phyloP scores from a whole-genome alignment of 208 protist genomes.

The Trichomonas vaginalis region DNA sequence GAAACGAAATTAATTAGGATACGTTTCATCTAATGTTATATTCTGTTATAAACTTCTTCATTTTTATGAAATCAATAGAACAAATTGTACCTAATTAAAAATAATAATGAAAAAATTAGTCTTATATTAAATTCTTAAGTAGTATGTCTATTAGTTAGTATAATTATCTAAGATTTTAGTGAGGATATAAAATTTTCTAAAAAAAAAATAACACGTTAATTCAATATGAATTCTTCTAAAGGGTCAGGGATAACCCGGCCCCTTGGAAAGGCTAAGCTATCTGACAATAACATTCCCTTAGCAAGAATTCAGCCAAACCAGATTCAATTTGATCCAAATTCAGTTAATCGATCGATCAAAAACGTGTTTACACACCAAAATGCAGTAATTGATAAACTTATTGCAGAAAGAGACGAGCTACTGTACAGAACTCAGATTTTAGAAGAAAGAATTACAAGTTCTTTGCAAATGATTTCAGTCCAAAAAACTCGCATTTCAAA shows the following conservation, averaged over 20 bases:
- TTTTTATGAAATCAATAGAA: too few species aligned
- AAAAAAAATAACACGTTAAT: too few species aligned
- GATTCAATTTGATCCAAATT: background rate
- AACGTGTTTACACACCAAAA: conserved; percentile 3
- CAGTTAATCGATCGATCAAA: background rate
- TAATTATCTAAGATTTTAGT: too few species aligned
- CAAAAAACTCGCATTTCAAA: background rate
- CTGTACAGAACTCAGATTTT: background rate
- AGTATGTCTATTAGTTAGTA: too few species aligned
- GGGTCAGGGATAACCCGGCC: background rate
- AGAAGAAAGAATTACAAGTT: background rate
- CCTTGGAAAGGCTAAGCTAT: background rate
- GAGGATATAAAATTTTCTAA: too few species aligned
- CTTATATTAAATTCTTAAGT: too few species aligned
- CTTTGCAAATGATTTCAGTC: background rate
- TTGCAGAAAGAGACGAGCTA: background rate
- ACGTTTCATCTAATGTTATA: too few species aligned
- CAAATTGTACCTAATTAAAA: too few species aligned
- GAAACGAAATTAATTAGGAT: too few species aligned
- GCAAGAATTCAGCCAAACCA: background rate
- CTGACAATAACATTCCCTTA: background rate
- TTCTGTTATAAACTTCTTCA: too few species aligned
- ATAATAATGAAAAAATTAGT: too few species aligned
- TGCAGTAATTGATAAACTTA: background rate
- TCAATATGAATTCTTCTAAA: background rate